Evolutionary conservation across 2,329 filamentous ascomycete species (phyloP).

Genomic region (Arthroderma uncinatum): DNA sequence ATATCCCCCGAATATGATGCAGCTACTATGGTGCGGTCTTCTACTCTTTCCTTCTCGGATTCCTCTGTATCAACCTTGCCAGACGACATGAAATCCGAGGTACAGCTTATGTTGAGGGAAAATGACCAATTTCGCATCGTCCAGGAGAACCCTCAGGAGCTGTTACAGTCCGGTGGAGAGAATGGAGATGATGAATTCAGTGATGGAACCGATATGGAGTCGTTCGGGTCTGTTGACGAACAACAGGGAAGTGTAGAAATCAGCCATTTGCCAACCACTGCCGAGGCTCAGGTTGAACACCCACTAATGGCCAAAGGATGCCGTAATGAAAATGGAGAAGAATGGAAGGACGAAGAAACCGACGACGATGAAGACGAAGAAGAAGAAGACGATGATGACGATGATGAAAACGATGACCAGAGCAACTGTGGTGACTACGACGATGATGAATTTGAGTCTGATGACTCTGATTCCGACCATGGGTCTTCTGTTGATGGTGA

Average conservation of each 20-base stretch:
- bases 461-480: background rate
- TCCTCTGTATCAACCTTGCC: background rate
- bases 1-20: background rate
- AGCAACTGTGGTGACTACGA: background rate
- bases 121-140: background rate
- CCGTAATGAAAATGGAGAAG: background rate
- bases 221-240: background rate
- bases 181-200: slow-evolving; percentile 6
- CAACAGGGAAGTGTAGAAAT: background rate
- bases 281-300: background rate
- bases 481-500: background rate
- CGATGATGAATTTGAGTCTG: background rate
- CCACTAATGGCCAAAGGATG: background rate
- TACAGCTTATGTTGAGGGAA: background rate
- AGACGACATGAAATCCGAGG: background rate
- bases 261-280: background rate
- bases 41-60: slow-evolving; percentile 1
- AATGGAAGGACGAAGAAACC: background rate
- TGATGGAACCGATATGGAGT: slow-evolving; percentile 1
- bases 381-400: background rate
- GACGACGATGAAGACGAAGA: background rate
- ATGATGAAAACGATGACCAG: background rate
- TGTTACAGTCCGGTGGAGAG: background rate
- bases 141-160: background rate
- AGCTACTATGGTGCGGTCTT: background rate